Evolutionary conservation across 768 basidiomycete species (phyloP).

Genomic region (Cystobasidium tubakii): DNA sequence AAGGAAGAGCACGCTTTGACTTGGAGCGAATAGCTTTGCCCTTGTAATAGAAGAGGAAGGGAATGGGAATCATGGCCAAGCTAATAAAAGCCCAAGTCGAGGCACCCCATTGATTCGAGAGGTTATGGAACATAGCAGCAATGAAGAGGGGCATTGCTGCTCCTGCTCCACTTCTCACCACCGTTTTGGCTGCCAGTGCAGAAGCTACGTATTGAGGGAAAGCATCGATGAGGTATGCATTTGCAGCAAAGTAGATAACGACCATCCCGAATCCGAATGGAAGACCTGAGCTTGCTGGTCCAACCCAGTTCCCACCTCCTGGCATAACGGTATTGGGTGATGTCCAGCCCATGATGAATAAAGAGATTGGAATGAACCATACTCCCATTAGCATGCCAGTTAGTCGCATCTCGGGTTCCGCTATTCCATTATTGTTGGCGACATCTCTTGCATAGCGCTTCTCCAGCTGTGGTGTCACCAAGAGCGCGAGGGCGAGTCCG

Average conservation of each 20-base stretch:
- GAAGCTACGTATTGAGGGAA: slow-evolving; percentile 26
- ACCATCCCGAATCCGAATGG: slow-evolving; percentile 25
- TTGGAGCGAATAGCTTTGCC: slow-evolving; percentile 48
- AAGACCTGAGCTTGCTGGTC: slow-evolving; percentile 25
- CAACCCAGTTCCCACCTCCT: slow-evolving; percentile 42
- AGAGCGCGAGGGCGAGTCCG: slow-evolving; percentile 43
- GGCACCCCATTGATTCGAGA: not conserved
- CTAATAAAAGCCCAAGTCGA: not conserved
- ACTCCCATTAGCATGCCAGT: slow-evolving; percentile 19
- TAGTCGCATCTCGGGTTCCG: slow-evolving; percentile 32
- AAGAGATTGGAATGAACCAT: slow-evolving; percentile 25
- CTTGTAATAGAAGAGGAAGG: slow-evolving; percentile 49
- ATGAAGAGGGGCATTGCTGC: slow-evolving; percentile 25
- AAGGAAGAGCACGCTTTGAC: slow-evolving; percentile 41
- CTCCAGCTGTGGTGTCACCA: slow-evolving; percentile 41
- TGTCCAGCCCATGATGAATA: slow-evolving; percentile 27
- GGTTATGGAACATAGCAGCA: not conserved
- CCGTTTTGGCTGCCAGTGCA: slow-evolving; percentile 17
- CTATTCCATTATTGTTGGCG: slow-evolving; percentile 37
- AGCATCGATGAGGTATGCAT: slow-evolving; percentile 26
- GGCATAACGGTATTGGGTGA: not conserved
- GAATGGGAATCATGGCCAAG: slow-evolving; percentile 45
- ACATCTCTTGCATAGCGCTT: slow-evolving; percentile 17
- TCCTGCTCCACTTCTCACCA: slow-evolving; percentile 8
- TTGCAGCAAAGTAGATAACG: slow-evolving; percentile 7